Percentiles rank a stretch among this genome's conserved stretches.
phyloP scores from a whole-genome alignment of 768 basidiomycete species.

The Mycena metata region DNA sequence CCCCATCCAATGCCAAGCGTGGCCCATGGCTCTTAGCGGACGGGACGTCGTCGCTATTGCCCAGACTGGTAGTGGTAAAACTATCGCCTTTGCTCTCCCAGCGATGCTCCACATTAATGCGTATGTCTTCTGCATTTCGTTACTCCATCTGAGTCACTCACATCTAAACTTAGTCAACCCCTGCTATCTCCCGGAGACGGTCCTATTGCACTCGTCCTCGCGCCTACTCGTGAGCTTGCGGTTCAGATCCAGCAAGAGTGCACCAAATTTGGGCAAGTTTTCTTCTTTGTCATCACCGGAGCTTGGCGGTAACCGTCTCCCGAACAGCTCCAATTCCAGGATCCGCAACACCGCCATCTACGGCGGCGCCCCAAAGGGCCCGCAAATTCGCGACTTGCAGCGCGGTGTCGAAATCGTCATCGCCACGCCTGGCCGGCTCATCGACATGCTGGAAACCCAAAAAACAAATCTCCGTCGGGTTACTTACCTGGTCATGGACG shows the following conservation, averaged over 20 bases:
- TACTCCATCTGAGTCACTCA: conserved; percentile 26
- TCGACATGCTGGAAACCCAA: conserved; percentile 97
- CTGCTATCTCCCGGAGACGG: conserved; percentile 94
- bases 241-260: conserved; percentile 99
- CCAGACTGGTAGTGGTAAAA: conserved; percentile 99
- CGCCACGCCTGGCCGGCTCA: conserved; percentile 99
- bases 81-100: conserved; percentile 97
- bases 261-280: conserved; percentile 91
- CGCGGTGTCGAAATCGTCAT: conserved; percentile 98
- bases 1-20: conserved; percentile 98
- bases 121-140: conserved; percentile 58
- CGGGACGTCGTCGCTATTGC: conserved; percentile 97
- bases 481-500: conserved; percentile 99
- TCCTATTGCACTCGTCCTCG: conserved; percentile 95
- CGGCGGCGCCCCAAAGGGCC: conserved; percentile 98
- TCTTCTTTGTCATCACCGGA: conserved; percentile 20
- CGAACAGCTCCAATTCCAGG: conserved; percentile 82
- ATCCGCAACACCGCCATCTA: conserved; percentile 99
- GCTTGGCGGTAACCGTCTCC: conserved; percentile 17
- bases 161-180: conserved; percentile 75
- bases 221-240: conserved; percentile 97
- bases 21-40: conserved; percentile 98
- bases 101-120: conserved; percentile 99
- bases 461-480: conserved; percentile 97
- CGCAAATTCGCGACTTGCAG: conserved; percentile 97